Conservation (phyloP, 1,284 basidiomycete species). For the Apiotrichum mycotoxinovorans region DNA sequence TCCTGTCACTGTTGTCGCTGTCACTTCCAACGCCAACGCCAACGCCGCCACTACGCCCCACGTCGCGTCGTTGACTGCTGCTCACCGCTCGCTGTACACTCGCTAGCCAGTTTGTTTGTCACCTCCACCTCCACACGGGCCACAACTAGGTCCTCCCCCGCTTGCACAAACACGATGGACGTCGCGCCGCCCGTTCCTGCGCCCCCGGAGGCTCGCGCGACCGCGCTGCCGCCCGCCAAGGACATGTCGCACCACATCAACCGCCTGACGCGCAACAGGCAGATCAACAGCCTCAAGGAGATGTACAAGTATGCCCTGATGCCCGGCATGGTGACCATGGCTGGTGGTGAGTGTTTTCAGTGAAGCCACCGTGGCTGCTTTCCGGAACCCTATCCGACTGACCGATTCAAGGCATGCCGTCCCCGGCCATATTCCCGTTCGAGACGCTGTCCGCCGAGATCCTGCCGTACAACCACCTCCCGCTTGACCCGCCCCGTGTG, state of each 20-base stretch:
- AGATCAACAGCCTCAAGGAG: constrained; percentile 61
- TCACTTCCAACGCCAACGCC: too few relatives aligned
- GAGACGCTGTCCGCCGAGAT: constrained; percentile 47
- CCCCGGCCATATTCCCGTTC: constrained; percentile 50
- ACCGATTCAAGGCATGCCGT: constrained; percentile 41
- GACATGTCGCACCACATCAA: constrained; percentile 63
- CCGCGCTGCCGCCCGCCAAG: constrained; percentile 49
- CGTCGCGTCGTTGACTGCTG: too few relatives aligned
- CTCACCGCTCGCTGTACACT: too few relatives aligned
- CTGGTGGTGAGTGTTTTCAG: constrained; percentile 10
- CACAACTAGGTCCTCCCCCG: neutral
- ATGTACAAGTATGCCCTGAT: constrained; percentile 42
- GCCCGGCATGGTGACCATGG: constrained; percentile 32
- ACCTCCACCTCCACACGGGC: neutral
- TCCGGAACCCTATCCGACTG: neutral
- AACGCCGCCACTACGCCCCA: too few relatives aligned
- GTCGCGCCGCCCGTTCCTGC: neutral
- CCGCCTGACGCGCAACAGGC: constrained; percentile 56
- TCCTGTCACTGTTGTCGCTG: too few relatives aligned
- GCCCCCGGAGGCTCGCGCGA: neutral
- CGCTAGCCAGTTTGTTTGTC: neutral
- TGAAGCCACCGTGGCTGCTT: too few relatives aligned
- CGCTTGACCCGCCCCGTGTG: constrained; percentile 56
- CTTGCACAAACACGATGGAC: neutral
- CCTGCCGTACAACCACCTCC: constrained; percentile 38